These are phyloP conservation scores for Lolium rigidum DNA, from an alignment of 176 grass and related monocot species.

Conservation along the genomic window DNA sequence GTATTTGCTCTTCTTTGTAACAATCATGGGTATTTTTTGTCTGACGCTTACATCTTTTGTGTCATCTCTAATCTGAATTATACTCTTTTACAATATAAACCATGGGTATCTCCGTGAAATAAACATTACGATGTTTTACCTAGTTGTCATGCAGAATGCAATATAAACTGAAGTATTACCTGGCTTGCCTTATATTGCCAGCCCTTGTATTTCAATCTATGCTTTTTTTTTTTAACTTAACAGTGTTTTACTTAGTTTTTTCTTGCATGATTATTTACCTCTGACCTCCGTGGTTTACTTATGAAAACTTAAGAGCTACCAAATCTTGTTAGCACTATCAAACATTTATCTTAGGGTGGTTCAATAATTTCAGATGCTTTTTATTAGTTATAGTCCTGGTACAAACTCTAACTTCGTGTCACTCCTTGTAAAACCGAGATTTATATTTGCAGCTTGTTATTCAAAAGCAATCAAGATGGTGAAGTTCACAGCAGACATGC, in stretches of 20 bases:
- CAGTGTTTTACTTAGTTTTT: not conserved
- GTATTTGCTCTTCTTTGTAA: not conserved
- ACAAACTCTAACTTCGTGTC: not conserved
- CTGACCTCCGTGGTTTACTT: not conserved
- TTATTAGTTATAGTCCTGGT: not conserved
- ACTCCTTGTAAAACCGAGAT: not conserved
- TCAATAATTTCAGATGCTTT: not conserved
- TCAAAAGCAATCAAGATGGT: too few species aligned
- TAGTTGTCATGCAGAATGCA: not conserved
- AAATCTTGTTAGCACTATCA: not conserved
- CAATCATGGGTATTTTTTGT: not conserved
- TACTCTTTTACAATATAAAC: not conserved
- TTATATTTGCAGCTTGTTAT: slow-evolving; percentile 32
- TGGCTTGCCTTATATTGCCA: not conserved
- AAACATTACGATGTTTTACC: not conserved
- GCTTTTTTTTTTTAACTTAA: too few species aligned
- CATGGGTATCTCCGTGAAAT: not conserved
- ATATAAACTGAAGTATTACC: not conserved
- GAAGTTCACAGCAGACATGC: slow-evolving; percentile 84
- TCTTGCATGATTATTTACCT: not conserved
- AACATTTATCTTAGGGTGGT: slow-evolving; percentile 2
- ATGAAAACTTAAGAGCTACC: not conserved
- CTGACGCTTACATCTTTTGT: not conserved
- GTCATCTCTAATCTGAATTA: not conserved
- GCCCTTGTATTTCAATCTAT: not conserved